Conservation (phyloP, 495 filamentous ascomycete genomes). For the Astrothelium subdiscretum region DNA sequence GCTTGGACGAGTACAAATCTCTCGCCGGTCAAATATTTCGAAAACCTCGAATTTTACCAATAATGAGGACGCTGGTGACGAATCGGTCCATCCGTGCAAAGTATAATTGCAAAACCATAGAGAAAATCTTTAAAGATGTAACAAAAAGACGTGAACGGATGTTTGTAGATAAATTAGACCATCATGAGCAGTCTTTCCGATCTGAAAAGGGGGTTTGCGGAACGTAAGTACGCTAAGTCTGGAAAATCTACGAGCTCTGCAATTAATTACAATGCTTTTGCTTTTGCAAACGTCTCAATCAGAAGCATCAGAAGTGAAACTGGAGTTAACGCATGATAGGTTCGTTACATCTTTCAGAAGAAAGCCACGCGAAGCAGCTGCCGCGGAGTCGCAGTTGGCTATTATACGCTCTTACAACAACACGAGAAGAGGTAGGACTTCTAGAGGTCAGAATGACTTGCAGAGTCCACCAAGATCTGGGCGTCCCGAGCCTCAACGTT, state of each 20-base stretch:
- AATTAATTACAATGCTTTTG: background rate
- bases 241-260: background rate
- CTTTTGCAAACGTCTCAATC: background rate
- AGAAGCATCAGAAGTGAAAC: background rate
- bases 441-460: background rate
- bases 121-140: conserved; percentile 13
- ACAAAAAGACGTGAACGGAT: conserved; percentile 4
- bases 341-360: background rate
- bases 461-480: background rate
- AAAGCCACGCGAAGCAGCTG: background rate
- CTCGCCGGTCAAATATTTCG: conserved; percentile 14
- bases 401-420: background rate
- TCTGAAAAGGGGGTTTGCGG: conserved; percentile 5
- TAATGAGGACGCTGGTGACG: background rate
- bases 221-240: conserved; percentile 10
- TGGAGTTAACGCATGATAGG: background rate
- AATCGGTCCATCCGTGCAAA: background rate
- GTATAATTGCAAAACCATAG: conserved; percentile 4
- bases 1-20: conserved; percentile 8
- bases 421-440: background rate
- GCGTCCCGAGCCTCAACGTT: background rate
- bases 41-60: conserved; percentile 5
- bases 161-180: background rate
- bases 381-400: background rate
- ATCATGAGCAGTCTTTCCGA: background rate